Conservation (phyloP, 164 flowering plant genomes). For the Platanus orientalis region DNA sequence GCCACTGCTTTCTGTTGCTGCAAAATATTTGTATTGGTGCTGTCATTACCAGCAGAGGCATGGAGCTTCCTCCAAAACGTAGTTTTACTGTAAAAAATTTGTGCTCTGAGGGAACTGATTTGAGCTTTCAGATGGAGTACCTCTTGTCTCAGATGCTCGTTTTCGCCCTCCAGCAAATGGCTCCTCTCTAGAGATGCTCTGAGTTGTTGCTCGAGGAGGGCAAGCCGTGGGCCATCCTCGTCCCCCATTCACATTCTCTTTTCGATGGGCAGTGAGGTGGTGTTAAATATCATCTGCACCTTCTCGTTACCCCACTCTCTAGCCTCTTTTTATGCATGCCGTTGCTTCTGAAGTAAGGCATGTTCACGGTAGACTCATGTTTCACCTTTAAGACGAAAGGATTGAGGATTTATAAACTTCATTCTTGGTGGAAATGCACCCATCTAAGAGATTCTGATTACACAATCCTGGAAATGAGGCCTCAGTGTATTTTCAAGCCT, state of each 20-base stretch:
- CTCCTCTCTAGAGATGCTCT: slow-evolving; percentile 34
- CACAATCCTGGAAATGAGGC: no score
- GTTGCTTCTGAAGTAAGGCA: slow-evolving; percentile 11
- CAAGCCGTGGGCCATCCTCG: slow-evolving; percentile 28
- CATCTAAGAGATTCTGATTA: no score
- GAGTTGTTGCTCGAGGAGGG: slow-evolving; percentile 36
- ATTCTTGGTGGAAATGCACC: no score
- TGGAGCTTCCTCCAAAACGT: slow-evolving; percentile 53
- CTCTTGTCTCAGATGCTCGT: slow-evolving; percentile 60
- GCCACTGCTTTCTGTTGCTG: slow-evolving; percentile 20
- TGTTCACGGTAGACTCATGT: neutral
- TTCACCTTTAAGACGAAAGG: neutral
- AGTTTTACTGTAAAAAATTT: slow-evolving; percentile 43
- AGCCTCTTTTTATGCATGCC: neutral
- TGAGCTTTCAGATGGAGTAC: slow-evolving; percentile 39
- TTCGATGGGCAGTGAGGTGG: no score
- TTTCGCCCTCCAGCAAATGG: slow-evolving; percentile 47
- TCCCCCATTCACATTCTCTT: slow-evolving; percentile 28
- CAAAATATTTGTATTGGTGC: slow-evolving; percentile 14
- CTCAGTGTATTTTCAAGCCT: no score
- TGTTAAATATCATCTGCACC: no score
- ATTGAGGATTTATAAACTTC: no score
- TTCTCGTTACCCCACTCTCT: neutral
- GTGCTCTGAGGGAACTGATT: slow-evolving; percentile 41
- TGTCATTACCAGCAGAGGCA: slow-evolving; percentile 19